Percentiles rank a stretch among this genome's conserved stretches.
Evolutionary conservation across 345 rosid species (phyloP).

Genomic region (Brassica carinata): DNA sequence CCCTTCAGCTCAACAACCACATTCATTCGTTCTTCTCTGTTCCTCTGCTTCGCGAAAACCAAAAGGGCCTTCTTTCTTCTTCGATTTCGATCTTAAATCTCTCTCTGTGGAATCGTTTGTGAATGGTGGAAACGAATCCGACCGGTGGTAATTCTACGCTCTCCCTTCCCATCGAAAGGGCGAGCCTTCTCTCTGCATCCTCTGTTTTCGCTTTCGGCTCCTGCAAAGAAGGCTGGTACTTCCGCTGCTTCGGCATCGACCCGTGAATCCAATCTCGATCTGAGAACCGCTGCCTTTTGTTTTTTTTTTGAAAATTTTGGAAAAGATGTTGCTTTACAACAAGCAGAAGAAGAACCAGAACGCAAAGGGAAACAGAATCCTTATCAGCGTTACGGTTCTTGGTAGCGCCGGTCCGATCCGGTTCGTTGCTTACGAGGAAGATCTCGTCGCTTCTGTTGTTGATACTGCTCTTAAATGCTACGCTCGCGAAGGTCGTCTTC

Average conservation of each 20-base stretch:
- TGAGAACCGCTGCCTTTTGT: background rate
- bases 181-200: constrained; percentile 62
- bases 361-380: constrained; percentile 67
- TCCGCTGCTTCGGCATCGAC: constrained; percentile 95
- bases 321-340: constrained; percentile 75
- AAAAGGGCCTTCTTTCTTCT: background rate
- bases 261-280: constrained; percentile 49
- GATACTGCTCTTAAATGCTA: constrained; percentile 79
- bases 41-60: background rate
- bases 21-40: background rate
- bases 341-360: constrained; percentile 78
- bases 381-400: constrained; percentile 75
- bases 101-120: constrained; percentile 45
- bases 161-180: constrained; percentile 84
- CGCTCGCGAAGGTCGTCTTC: constrained; percentile 96
- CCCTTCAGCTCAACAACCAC: constrained; percentile 14
- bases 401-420: constrained; percentile 99
- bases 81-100: background rate
- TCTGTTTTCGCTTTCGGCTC: constrained; percentile 86
- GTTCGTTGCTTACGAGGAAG: constrained; percentile 76
- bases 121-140: constrained; percentile 93
- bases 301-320: background rate
- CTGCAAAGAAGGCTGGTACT: constrained; percentile 99
- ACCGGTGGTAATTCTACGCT: constrained; percentile 62
- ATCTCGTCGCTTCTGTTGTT: constrained; percentile 73